Base-by-base conservation (phyloP, 1,284 basidiomycete genomes). In the Cutaneotrichosporon sp. region DNA sequence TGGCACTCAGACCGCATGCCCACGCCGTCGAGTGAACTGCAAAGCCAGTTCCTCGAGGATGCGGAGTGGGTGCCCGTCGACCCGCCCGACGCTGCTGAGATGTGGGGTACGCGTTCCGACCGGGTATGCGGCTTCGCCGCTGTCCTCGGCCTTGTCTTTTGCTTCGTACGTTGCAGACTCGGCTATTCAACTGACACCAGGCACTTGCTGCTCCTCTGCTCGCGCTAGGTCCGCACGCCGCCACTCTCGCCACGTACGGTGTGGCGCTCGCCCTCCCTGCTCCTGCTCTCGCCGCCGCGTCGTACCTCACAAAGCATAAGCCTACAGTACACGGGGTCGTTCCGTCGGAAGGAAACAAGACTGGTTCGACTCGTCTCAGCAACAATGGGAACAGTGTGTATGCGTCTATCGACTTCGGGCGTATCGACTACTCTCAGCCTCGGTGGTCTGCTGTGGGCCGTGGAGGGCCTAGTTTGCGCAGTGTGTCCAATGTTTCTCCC, bases 201-300 rank as follows among this genome's bases (percentile, higher is more conserved):
- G 46, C 50, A 6, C 44, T 71, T 1, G 29, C 50, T 0, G 16
- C 58, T 16, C 66, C 68, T 0, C 27, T 71, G 3, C 54, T 68
- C 2, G 33, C 61, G 25, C 24, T 50, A 4, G 62, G 57, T 11
- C 51, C 49, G 1, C 46, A 52, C 7, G 41, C 46, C 19, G 51
- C 56, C 12, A 51, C 61, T 5, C 45, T 59, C 3, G 41, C 46
- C 9, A 51, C 63, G 0, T 69, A 60, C 39, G 57, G 65, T 26
- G 45, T 62, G 29, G 56, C 66, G 7, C 26, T 66, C 22, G 29
- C 65, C 14, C 29, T 68, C 11, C 67, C 69, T 1, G 52, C 60
- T 0, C 63, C 65, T 3, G 7, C 64, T 10, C 55, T 69, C 20
- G 46, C 29, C 27, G 26, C 32, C 38, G 27, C 20, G n/a, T 35